These are phyloP conservation scores for Epicoccum nigrum DNA, from an alignment of 2,329 filamentous ascomycete genomes.

Conservation along the genomic window DNA sequence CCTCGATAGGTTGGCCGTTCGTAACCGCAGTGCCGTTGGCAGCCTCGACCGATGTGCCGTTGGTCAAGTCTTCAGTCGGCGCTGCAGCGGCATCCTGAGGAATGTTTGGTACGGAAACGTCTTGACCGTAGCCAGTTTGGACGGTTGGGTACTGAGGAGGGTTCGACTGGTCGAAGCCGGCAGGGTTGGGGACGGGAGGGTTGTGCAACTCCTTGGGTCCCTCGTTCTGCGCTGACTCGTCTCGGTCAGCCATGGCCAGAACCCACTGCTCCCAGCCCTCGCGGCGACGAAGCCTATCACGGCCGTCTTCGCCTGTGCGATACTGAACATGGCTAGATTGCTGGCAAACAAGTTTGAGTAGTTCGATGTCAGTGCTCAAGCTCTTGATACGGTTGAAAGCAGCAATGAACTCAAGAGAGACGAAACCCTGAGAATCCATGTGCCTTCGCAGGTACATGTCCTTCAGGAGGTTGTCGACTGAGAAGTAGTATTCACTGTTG, in stretches of 20 bases:
- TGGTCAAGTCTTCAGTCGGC: slow-evolving; percentile 25
- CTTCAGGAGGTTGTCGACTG: slow-evolving; percentile 92
- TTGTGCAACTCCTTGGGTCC: slow-evolving; percentile 62
- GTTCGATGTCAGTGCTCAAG: slow-evolving; percentile 72
- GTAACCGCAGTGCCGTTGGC: slow-evolving; percentile 27
- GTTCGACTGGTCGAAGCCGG: slow-evolving; percentile 42
- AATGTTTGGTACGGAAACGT: slow-evolving; percentile 30
- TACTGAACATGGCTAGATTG: slow-evolving; percentile 77
- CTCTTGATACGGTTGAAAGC: slow-evolving; percentile 85
- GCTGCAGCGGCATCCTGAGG: slow-evolving; percentile 20
- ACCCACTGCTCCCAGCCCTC: slow-evolving; percentile 84
- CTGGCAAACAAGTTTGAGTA: slow-evolving; percentile 77
- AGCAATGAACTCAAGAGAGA: slow-evolving; percentile 77
- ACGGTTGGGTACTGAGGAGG: slow-evolving; percentile 38
- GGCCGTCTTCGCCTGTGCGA: slow-evolving; percentile 73
- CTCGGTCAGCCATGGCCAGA: slow-evolving; percentile 71
- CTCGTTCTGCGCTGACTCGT: slow-evolving; percentile 74
- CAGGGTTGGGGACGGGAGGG: slow-evolving; percentile 48
- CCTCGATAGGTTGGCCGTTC: slow-evolving; percentile 38
- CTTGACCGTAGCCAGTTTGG: slow-evolving; percentile 30
- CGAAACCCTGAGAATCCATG: slow-evolving; percentile 96
- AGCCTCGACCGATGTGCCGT: slow-evolving; percentile 29
- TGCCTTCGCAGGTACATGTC: slow-evolving; percentile 85
- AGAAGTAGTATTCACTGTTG: slow-evolving; percentile 92
- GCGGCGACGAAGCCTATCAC: slow-evolving; percentile 76